phyloP scores from a whole-genome alignment of 2,329 filamentous ascomycete genomes.

The Hortaea werneckii region DNA sequence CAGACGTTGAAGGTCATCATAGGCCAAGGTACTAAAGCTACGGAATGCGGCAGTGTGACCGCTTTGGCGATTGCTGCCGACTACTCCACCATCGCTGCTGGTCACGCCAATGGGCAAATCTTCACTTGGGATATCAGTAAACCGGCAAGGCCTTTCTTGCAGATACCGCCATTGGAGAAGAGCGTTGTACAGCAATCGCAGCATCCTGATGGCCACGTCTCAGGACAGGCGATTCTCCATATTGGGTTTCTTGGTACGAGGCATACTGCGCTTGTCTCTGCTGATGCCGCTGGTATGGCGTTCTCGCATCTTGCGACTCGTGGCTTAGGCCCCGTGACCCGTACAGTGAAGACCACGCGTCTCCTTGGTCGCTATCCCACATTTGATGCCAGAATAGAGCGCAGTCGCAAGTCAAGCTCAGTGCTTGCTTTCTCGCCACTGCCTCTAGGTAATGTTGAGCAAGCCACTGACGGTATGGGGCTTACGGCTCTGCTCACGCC shows the following conservation, averaged over 20 bases:
- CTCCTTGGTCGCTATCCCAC: constrained; percentile 87
- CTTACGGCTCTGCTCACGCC: constrained; percentile 92
- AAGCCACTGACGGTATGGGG: constrained; percentile 76
- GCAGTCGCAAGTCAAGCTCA: constrained; percentile 78
- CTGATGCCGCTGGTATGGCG: constrained; percentile 91
- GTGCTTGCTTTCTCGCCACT: constrained; percentile 85
- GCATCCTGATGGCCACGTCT: constrained; percentile 71
- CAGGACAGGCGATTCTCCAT: constrained; percentile 69
- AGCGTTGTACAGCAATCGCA: constrained; percentile 50
- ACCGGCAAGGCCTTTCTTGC: constrained; percentile 76
- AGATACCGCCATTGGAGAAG: constrained; percentile 68
- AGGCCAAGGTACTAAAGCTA: constrained; percentile 83
- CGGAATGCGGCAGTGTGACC: constrained; percentile 82
- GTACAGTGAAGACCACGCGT: constrained; percentile 78
- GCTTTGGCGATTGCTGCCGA: constrained; percentile 86
- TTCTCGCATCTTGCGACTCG: constrained; percentile 93
- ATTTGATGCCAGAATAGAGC: constrained; percentile 49
- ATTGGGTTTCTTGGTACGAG: constrained; percentile 90
- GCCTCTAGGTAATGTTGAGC: constrained; percentile 87
- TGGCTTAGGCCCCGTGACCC: constrained; percentile 74
- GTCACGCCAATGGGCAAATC: constrained; percentile 81
- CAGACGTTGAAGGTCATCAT: constrained; percentile 92
- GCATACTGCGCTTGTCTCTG: constrained; percentile 88
- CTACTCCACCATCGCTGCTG: constrained; percentile 80
- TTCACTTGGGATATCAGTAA: constrained; percentile 92